Base-by-base conservation (phyloP, 371 early-diverging fungal genomes). In the Haplosporangium sp. region DNA sequence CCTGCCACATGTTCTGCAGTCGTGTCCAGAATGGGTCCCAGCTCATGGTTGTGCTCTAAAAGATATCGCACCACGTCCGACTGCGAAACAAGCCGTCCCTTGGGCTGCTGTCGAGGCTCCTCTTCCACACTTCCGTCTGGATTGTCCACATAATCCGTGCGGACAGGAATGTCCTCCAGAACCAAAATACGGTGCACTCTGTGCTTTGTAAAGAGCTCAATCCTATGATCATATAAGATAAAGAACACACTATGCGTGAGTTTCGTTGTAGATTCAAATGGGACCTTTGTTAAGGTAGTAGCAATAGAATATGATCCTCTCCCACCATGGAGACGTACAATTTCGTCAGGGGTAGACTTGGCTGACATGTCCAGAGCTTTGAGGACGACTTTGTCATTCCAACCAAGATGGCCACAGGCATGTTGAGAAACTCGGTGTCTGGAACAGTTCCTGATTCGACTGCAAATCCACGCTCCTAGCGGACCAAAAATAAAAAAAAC, bases 61-160 rank as follows among this genome's bases (percentile, higher is more conserved):
- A 90, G 76, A 61, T 83, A 90, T 13, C 85, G 82, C 29, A 87
- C 80, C 20, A 88, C 82, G 57, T 90, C 91, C 63, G 87, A 87
- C 79, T 90, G 91, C 8, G 89, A 87, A 9, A 89, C 55, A 18
- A 90, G 69, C 1, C 85, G 80, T 8, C 84, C 85, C 23, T 75
- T 67, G 54, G 70, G 65, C 20, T 81, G 69, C 36, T 66, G 50
- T 14, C 47, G 55, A n/a, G 72, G 69, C 23, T 43, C 55, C 18
- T 50, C 59, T 21, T 61, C 64, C 5, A 23, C 60, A 6, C n/a
- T 41, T 11, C 42, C 64, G 12, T 69, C 51, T 18, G 73, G 56
- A 5, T 73, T 73, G 14, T 76, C 72, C 3, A 23, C n/a, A 46
- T 64, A 61, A 23, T 68, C 64, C 20, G 69, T 45, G 16, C 62